These are phyloP conservation scores for Pichia sp. DNA, from an alignment of 1,139 yeast species.

Conservation along the genomic window DNA sequence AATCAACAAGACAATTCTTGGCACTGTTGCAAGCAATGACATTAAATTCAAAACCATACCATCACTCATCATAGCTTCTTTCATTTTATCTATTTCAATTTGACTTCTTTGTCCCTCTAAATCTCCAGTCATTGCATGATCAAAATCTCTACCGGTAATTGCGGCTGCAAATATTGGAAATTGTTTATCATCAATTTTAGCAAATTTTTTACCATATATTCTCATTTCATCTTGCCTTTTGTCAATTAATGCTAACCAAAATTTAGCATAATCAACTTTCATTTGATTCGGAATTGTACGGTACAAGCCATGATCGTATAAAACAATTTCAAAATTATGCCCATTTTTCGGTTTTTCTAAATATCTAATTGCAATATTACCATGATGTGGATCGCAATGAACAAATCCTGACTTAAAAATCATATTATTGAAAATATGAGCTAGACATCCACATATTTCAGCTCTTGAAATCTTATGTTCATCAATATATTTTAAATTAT, in stretches of 20 bases:
- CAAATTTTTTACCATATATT: slow-evolving; percentile 67
- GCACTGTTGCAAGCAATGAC: slow-evolving; percentile 73
- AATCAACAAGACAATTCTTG: slow-evolving; percentile 77
- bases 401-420: slow-evolving; percentile 87
- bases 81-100: slow-evolving; percentile 60
- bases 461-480: slow-evolving; percentile 61
- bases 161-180: slow-evolving; percentile 88
- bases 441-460: slow-evolving; percentile 76
- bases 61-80: slow-evolving; percentile 50
- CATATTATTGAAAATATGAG: slow-evolving; percentile 92
- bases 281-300: slow-evolving; percentile 73
- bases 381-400: slow-evolving; percentile 98
- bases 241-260: slow-evolving; percentile 87
- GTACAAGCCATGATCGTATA: slow-evolving; percentile 94
- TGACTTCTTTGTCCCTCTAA: slow-evolving; percentile 50
- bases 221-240: slow-evolving; percentile 61
- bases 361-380: slow-evolving; percentile 77
- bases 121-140: slow-evolving; percentile 69
- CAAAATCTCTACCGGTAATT: slow-evolving; percentile 80
- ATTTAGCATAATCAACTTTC: slow-evolving; percentile 79
- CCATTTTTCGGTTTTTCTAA: slow-evolving; percentile 34
- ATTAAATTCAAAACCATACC: slow-evolving; percentile 71
- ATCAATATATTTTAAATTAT: slow-evolving; percentile 61
- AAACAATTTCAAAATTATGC: slow-evolving; percentile 82
- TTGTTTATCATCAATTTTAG: slow-evolving; percentile 73